Evolutionary conservation across 768 basidiomycete genomes (phyloP), one percentile per base, ranked within the genome.

Genomic region (Phylloporus arenicola): DNA sequence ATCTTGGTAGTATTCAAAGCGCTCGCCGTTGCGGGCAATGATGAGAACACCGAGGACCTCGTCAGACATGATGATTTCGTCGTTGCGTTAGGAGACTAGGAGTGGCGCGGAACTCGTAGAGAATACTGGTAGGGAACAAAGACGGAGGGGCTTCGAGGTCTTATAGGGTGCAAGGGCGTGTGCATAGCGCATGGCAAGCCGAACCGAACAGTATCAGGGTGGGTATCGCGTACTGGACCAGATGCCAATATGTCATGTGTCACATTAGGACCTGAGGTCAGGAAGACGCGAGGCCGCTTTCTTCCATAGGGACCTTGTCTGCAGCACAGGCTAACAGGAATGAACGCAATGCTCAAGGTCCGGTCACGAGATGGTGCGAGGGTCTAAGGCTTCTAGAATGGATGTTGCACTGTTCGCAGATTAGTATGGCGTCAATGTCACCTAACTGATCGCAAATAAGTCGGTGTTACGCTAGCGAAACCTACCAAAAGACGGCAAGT

Each of bases 1-100:
- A 64, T 89, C 77, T 68, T 90, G 88, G 71, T 78, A 78, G 67
- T 75, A 84, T 61, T 76, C 79, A 59, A 66, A 68, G 55, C 86
- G 81, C 69, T 88, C 87, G 52, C 88, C 88, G 64, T 89, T 88
- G 64, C 88, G 83, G 52, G 83, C 82, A 62, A 90, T 73, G 66
- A 88, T 74, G 59, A 90, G 77, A 62, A 83, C 85, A 71, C 88
- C 88, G 61, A 84, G 82, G 51, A 89, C n/a, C n/a, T n/a, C 83
- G 70, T 83, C 69, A 47, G 71, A 55, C 66, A 68, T 62, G 43
- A 52, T 59, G 39, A 24, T 55, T 22, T 38, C 30, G 54, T 55
- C 8, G 60, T 53, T 30, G 29, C 19, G 45, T 55, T 51, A 55
- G 25, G 61, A 50, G 45, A 30, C 44, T 53, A 56, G 45, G 54